phyloP scores from a whole-genome alignment of 2,329 filamentous ascomycete genomes.

The Colletotrichum tanaceti region DNA sequence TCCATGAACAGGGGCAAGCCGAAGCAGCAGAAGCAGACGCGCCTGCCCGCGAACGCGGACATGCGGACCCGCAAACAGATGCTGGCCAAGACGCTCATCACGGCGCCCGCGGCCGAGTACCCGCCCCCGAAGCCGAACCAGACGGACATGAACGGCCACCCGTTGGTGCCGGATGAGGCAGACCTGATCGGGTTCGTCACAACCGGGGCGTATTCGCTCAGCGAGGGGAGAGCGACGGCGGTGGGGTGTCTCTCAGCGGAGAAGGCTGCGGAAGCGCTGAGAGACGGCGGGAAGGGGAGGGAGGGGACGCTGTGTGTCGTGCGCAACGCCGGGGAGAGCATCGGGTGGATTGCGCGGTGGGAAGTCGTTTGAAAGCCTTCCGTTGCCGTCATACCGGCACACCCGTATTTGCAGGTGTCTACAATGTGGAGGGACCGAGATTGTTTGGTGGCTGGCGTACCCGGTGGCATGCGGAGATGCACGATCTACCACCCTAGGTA shows the following conservation, averaged over 20 bases:
- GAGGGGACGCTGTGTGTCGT: conserved; percentile 78
- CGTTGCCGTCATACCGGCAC: not conserved
- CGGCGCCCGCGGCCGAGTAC: conserved; percentile 49
- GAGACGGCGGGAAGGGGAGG: conserved; percentile 40
- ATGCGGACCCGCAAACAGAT: conserved; percentile 56
- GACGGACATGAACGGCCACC: conserved; percentile 63
- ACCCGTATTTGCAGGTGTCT: not conserved
- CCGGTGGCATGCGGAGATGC: not conserved
- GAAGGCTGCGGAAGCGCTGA: conserved; percentile 62
- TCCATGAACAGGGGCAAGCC: conserved; percentile 40
- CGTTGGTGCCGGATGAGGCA: conserved; percentile 75
- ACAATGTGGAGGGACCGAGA: not conserved
- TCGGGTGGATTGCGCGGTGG: conserved; percentile 86
- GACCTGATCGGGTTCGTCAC: conserved; percentile 94
- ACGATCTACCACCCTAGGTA: not conserved
- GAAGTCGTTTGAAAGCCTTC: conserved; percentile 65
- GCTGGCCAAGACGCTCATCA: conserved; percentile 61
- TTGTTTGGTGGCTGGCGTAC: not conserved
- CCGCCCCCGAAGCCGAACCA: conserved; percentile 52
- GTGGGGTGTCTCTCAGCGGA: conserved; percentile 76
- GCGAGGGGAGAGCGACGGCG: conserved; percentile 78
- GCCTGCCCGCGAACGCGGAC: conserved; percentile 44
- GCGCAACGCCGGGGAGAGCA: conserved; percentile 79
- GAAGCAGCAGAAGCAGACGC: conserved; percentile 43
- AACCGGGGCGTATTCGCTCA: conserved; percentile 83